These are phyloP conservation scores for Sclerotinia trifoliorum DNA, from an alignment of 2,329 filamentous ascomycete genomes.

Conservation along the genomic window DNA sequence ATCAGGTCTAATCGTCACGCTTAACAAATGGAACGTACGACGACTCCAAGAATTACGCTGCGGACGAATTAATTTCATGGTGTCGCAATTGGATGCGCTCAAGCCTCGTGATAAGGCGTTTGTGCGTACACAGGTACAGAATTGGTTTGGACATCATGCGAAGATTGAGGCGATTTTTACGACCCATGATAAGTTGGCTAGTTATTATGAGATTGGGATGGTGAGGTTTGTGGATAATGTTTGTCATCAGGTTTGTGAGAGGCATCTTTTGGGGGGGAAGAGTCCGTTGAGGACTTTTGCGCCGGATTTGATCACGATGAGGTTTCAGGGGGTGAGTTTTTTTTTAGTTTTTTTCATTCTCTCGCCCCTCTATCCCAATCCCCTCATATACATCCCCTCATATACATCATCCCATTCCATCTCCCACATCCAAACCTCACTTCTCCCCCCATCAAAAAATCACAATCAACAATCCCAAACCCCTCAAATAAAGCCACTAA, in stretches of 20 bases:
- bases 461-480: too few relatives aligned
- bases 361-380: too few relatives aligned
- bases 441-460: too few relatives aligned
- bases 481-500: background rate
- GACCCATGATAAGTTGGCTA: slow-evolving; percentile 24
- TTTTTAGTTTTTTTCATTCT: background rate
- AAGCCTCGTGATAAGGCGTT: background rate
- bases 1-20: background rate
- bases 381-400: too few relatives aligned
- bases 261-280: slow-evolving; percentile 27
- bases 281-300: slow-evolving; percentile 28
- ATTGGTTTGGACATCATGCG: background rate
- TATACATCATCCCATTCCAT: too few relatives aligned
- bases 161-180: slow-evolving; percentile 22
- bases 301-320: slow-evolving; percentile 17
- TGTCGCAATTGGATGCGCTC: background rate
- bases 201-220: slow-evolving; percentile 27
- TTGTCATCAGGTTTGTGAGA: slow-evolving; percentile 29
- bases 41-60: background rate
- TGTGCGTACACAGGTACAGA: background rate
- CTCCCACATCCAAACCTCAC: too few relatives aligned
- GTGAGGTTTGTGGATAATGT: slow-evolving; percentile 31
- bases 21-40: background rate
- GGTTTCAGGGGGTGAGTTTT: background rate
- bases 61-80: background rate